These are phyloP conservation scores for Peziza echinospora DNA, from an alignment of 495 filamentous ascomycete species.

Conservation along the genomic window DNA sequence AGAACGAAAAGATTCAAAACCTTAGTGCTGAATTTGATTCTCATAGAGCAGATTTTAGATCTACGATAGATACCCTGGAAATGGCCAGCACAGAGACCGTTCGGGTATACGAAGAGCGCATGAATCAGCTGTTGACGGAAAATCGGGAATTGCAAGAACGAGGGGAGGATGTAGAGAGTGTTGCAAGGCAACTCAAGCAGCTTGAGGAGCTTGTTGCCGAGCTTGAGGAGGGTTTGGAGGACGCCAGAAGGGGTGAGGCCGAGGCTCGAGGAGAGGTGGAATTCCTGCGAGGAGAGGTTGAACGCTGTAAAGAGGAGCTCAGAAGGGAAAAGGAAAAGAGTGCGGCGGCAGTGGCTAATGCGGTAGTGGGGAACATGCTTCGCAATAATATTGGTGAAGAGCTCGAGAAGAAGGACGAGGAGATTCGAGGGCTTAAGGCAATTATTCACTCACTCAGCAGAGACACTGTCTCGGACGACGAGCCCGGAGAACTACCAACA, in stretches of 20 bases:
- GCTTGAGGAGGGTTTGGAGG: slow-evolving; percentile 88
- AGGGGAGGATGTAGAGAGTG: slow-evolving; percentile 71
- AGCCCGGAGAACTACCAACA: slow-evolving; percentile 4
- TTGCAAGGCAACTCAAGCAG: slow-evolving; percentile 78
- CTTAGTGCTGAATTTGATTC: slow-evolving; percentile 87
- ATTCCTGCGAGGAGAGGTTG: slow-evolving; percentile 86
- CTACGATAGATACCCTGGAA: slow-evolving; percentile 89
- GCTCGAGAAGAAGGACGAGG: slow-evolving; percentile 84
- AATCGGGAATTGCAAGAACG: slow-evolving; percentile 60
- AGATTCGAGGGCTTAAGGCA: slow-evolving; percentile 88
- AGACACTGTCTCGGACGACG: slow-evolving; percentile 35
- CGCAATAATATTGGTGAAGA: slow-evolving; percentile 39
- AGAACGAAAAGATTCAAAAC: slow-evolving; percentile 86
- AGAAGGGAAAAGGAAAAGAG: slow-evolving; percentile 78
- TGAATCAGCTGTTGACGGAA: slow-evolving; percentile 74
- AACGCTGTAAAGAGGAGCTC: slow-evolving; percentile 75
- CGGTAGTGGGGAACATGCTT: slow-evolving; percentile 29
- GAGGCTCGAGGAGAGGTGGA: slow-evolving; percentile 93
- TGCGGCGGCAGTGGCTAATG: slow-evolving; percentile 35
- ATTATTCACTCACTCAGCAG: slow-evolving; percentile 89
- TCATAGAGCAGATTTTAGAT: slow-evolving; percentile 87
- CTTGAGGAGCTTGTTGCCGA: slow-evolving; percentile 91
- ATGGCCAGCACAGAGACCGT: slow-evolving; percentile 92
- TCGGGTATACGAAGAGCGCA: slow-evolving; percentile 82
- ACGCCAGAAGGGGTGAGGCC: slow-evolving; percentile 86